Conservation (phyloP, 768 basidiomycete species). For the Russula emetica region DNA sequence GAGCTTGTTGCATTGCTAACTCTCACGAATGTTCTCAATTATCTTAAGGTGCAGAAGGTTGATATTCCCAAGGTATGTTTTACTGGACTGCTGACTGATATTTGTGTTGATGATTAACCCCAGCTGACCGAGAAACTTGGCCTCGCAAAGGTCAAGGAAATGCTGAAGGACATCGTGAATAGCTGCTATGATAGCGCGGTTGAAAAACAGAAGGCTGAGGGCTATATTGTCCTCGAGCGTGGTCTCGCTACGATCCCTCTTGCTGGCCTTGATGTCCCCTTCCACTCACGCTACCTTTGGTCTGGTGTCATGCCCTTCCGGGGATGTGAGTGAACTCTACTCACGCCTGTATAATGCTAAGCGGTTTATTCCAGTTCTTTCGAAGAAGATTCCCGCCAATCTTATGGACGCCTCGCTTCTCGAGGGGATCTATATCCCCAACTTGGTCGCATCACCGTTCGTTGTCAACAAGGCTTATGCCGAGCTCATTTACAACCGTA, state of each 20-base stretch:
- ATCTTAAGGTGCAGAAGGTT: constrained; percentile 93
- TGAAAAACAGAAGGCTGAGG: constrained; percentile 77
- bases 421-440: constrained; percentile 93
- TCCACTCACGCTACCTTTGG: constrained; percentile 99
- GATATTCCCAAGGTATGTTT: constrained; percentile 74
- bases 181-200: constrained; percentile 71
- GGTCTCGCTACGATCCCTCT: constrained; percentile 95
- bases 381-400: constrained; percentile 92
- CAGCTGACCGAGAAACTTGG: constrained; percentile 85
- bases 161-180: constrained; percentile 87
- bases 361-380: constrained; percentile 56
- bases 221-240: constrained; percentile 90
- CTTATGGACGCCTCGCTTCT: constrained; percentile 94
- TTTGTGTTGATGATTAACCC: constrained; percentile 2
- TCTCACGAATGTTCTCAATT: constrained; percentile 94
- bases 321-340: constrained; percentile 59
- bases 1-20: constrained; percentile 91
- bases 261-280: constrained; percentile 98
- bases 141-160: constrained; percentile 92
- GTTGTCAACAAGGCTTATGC: constrained; percentile 68
- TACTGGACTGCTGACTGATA: neutral
- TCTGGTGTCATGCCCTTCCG: constrained; percentile 97
- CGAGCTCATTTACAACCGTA: constrained; percentile 94
- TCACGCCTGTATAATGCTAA: neutral
- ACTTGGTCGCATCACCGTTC: constrained; percentile 87